Conservation (phyloP, 2,329 filamentous ascomycete species). For the Venturia oleaginea region DNA sequence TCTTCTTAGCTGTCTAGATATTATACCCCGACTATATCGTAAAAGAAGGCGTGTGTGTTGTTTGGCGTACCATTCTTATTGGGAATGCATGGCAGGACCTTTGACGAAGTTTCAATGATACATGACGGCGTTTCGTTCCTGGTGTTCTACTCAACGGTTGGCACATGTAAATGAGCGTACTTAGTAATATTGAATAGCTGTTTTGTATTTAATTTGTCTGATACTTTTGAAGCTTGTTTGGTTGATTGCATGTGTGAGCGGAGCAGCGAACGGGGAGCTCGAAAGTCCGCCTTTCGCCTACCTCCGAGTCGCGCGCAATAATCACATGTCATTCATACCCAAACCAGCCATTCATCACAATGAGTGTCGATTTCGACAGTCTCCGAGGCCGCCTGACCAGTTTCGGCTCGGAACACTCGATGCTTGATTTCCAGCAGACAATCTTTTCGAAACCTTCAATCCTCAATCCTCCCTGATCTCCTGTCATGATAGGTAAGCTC, state of each 20-base stretch:
- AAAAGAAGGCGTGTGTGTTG: neutral
- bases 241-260: too few species aligned
- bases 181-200: too few species aligned
- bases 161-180: neutral
- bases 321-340: neutral
- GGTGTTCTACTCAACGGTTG: neutral
- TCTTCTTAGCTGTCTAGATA: neutral
- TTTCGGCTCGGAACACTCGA: neutral
- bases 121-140: neutral
- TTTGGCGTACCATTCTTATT: neutral
- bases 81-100: neutral
- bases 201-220: too few species aligned
- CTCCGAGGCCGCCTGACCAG: neutral
- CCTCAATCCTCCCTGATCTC: neutral
- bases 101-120: neutral
- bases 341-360: neutral
- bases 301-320: too few species aligned
- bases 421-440: neutral
- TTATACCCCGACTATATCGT: neutral
- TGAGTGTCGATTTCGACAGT: neutral
- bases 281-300: too few species aligned
- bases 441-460: neutral
- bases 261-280: too few species aligned
- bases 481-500: conserved; percentile 2
- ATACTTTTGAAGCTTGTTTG: too few species aligned